Evolutionary conservation across 1,139 yeast species (phyloP), one percentile per base, ranked within the genome.

Genomic region (Taphrina deformans): DNA sequence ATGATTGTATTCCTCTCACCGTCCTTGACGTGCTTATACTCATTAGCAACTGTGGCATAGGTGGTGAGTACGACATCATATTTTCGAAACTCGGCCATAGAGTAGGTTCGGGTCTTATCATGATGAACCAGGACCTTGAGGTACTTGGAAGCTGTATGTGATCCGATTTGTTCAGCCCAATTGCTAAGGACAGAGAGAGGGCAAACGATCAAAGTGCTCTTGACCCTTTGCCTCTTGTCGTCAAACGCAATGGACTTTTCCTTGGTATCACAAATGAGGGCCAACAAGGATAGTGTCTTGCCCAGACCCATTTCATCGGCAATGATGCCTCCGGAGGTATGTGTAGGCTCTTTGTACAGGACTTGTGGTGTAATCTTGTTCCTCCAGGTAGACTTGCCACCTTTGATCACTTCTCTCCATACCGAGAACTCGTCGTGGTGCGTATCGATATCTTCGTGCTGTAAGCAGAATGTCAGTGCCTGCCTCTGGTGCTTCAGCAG

Each of bases 251-350:
- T 3, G 31, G 58, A 0, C 69, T 60, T 0, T 82, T 81, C 23
- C 89, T 74, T 31, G 79, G 85, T 87, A 64, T 86, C 72, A 1
- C 86, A 73, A 0, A 87, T 76, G 44, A 95, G 78, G 0, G 98
- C 84, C 64, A 95, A 93, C 0, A 99, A 93, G 75, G 95, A 99
- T 68, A 95, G 92, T 0, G 99, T 95, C 73, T 90, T 90, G 7
- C 99, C 99, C 60, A 95, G 81, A 67, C 99, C 99, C 99, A 93
- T 93, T 75, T 93, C 99, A 76, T 93, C 99, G 0, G 99, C 99
- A 60, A 95, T 81, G 65, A 95, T 93, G 68, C 99, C 99, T 75
- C 77, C 75, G 0, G 80, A 79, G 69, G 83, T 85, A 2, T 86
- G 75, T 69, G 88, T 86, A 16, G 86, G 81, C 67, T 80, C 78